Base-by-base conservation (phyloP, 768 basidiomycete genomes). In the Saitozyma podzolica region DNA sequence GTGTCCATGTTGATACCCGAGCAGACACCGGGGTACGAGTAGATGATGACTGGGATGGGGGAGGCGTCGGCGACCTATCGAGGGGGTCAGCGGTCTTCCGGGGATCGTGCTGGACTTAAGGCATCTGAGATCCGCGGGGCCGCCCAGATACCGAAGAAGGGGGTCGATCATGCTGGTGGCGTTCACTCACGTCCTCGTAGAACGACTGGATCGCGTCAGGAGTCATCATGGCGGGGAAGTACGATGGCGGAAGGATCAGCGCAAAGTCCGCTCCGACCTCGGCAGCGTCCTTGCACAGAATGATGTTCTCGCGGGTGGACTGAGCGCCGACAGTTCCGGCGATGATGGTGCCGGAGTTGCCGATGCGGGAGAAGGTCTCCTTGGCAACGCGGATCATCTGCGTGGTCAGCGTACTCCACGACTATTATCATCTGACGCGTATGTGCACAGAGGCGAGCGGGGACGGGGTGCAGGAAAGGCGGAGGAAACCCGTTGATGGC, bases 1-100 rank as follows among this genome's bases (percentile, higher is more conserved):
- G 79, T 68, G 55, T 73, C 67, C 20, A 81, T 68, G 42, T 80
- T 73, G 55, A 81, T 74, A 16, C 80, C 80, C 56, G 75, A 72
- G 9, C 66, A 72, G 49, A 78, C 76, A 7, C 66, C 76, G 5
- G 79, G 79, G 62, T 73, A 79, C 14, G 70, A 72, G 72, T 80
- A 80, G 55, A 80, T 68, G 41, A 79, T 61, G 45, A 80, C 60
- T 0, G 79, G 79, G 20, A 80, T 62, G 9, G 74, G 73, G 8
- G 75, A 75, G 13, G 64, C 65, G 51, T 77, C 75, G 37, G 79
- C 78, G 56, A 80, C 45, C 13, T 11, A 11, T 11, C n/a, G 6
- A 2, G n/a, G 1, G n/a, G 1, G 45, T 47, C 11, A 17, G 59
- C 77, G 77, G 48, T 14, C 8, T 13, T 4, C 8, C n/a, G n/a